Percentiles rank a stretch among this genome's conserved stretches.
These are phyloP conservation scores for Ilyonectria robusta DNA, from an alignment of 2,329 filamentous ascomycete species.

Conservation along the genomic window DNA sequence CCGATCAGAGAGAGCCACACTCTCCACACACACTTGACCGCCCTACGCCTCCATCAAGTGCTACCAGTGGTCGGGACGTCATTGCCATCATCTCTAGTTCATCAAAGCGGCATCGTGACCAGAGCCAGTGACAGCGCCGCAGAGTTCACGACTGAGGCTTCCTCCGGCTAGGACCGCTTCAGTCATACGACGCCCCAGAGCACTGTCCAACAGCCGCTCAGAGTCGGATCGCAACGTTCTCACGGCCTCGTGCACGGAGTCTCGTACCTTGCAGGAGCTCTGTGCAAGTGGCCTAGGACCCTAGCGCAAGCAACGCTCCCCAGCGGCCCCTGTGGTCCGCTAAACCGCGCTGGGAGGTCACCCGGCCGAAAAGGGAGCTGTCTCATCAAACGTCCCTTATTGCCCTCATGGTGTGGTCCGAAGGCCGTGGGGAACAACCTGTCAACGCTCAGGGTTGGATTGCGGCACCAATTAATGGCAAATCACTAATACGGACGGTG, in stretches of 20 bases:
- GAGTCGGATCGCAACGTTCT: conserved; percentile 9
- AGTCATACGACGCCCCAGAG: conserved; percentile 30
- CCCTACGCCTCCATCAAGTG: background rate
- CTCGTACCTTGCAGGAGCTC: conserved; percentile 42
- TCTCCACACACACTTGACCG: conserved; percentile 10
- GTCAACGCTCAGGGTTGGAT: conserved; percentile 36
- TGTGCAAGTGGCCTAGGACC: background rate
- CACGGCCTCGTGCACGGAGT: conserved; percentile 6
- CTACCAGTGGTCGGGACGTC: conserved; percentile 13
- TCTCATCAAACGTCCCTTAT: conserved; percentile 46
- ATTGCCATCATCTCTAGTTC: conserved; percentile 5
- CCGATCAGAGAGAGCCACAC: conserved; percentile 1
- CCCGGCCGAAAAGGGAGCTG: conserved; percentile 43
- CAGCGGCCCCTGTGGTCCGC: conserved; percentile 15
- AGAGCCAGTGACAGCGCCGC: conserved; percentile 1
- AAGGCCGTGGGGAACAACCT: conserved; percentile 38
- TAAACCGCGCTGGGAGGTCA: conserved; percentile 33
- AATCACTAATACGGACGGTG: conserved; percentile 32
- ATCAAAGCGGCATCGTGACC: conserved; percentile 11
- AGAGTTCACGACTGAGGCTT: background rate
- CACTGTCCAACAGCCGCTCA: conserved; percentile 20
- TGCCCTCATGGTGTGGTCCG: conserved; percentile 35
- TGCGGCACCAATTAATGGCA: conserved; percentile 31
- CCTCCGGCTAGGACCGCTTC: conserved; percentile 13
- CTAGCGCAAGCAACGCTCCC: conserved; percentile 9